Percentiles rank a stretch among this genome's conserved stretches.
Evolutionary conservation across 2,329 filamentous ascomycete genomes (phyloP).

Genomic region (Cladophialophora bantiana): DNA sequence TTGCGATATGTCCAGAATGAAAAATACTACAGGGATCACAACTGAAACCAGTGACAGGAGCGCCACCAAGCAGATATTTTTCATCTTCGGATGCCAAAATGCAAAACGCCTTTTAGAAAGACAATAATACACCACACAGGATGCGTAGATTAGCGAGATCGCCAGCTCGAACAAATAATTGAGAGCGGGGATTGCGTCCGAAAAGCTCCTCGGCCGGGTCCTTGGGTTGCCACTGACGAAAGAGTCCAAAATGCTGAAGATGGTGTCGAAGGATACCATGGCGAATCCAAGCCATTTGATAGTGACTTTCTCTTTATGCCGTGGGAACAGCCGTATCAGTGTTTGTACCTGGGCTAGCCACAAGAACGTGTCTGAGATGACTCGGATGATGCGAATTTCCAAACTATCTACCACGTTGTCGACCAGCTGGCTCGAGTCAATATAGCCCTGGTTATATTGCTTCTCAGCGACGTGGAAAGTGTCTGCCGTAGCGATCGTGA

Average conservation of each 20-base stretch:
- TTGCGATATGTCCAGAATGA: conserved; percentile 87
- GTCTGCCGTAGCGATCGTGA: conserved; percentile 92
- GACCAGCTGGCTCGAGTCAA: conserved; percentile 79
- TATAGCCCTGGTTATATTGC: conserved; percentile 80
- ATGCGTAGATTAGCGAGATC: conserved; percentile 84
- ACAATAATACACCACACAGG: conserved; percentile 92
- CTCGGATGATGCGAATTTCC: conserved; percentile 86
- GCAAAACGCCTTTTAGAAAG: conserved; percentile 91
- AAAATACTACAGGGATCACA: conserved; percentile 88
- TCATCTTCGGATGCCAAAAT: conserved; percentile 89
- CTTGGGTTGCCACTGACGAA: conserved; percentile 69
- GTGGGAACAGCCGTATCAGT: conserved; percentile 90
- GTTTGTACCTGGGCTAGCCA: conserved; percentile 99
- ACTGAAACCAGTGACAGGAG: conserved; percentile 80
- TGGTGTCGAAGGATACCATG: conserved; percentile 86
- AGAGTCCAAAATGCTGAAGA: conserved; percentile 90
- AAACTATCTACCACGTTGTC: conserved; percentile 80
- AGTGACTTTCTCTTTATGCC: conserved; percentile 95
- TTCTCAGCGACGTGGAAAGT: conserved; percentile 83
- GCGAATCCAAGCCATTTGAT: conserved; percentile 99
- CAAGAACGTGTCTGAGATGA: conserved; percentile 94
- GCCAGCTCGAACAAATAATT: conserved; percentile 90
- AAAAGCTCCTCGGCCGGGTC: conserved; percentile 75
- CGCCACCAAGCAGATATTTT: conserved; percentile 83
- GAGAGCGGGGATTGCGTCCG: conserved; percentile 87